Evolutionary conservation across 495 filamentous ascomycete genomes (phyloP).

Genomic region (Astrothelium macrocarpum): DNA sequence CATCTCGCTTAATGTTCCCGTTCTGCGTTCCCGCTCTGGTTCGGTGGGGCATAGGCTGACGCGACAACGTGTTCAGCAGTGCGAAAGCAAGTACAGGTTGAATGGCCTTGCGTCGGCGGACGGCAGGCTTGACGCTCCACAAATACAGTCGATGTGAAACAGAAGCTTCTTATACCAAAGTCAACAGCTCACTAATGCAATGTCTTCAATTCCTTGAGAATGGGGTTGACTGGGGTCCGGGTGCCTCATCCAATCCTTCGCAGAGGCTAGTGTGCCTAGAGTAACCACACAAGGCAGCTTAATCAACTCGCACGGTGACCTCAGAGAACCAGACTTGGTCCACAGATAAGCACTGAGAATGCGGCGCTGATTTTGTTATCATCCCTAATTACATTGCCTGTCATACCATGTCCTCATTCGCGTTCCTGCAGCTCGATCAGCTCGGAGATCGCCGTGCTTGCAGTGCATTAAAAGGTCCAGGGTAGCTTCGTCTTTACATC

Average conservation of each 20-base stretch:
- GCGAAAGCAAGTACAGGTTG: too few relatives aligned
- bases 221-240: background rate
- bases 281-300: background rate
- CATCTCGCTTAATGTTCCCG: background rate
- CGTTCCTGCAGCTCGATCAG: constrained; percentile 4
- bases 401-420: background rate
- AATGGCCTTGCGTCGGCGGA: too few relatives aligned
- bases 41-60: background rate
- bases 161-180: background rate
- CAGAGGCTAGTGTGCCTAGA: background rate
- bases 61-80: background rate
- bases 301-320: constrained; percentile 2
- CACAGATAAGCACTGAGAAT: background rate
- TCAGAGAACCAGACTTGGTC: background rate
- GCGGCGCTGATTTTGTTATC: too few relatives aligned
- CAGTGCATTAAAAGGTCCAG: constrained; percentile 10
- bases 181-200: background rate
- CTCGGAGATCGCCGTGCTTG: background rate
- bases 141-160: too few relatives aligned
- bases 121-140: too few relatives aligned
- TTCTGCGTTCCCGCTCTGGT: too few relatives aligned
- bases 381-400: background rate
- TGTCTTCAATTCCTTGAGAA: background rate
- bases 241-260: background rate
- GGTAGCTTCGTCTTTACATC: constrained; percentile 5